Evolutionary conservation across 2,329 filamentous ascomycete genomes (phyloP), one percentile per base, ranked within the genome.

Genomic region (Diatrype stigma): DNA sequence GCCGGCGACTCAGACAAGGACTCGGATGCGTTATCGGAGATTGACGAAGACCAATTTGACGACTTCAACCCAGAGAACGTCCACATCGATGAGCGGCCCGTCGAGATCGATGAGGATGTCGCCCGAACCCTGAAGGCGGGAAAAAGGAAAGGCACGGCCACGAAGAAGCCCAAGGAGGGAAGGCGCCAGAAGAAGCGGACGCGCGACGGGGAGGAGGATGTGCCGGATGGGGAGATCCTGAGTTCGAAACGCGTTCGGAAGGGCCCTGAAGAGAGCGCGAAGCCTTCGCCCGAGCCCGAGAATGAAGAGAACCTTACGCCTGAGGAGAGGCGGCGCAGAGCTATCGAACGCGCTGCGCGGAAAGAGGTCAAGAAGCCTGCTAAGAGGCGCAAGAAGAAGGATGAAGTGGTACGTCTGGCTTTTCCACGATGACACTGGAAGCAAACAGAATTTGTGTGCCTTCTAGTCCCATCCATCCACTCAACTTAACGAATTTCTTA

Each of bases 261-360:
- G 56, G 70, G 57, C 8, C 51, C 54, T 11, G 70, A 66, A 22
- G 76, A 73, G 47, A 73, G 71, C 30, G 74, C 74, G 57, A 78
- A 79, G 57, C 78, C 71, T 1, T 70, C 73, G 19, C 77, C 77
- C 3, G 81, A 85, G 52, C 80, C 84, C 5, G 84, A 89, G 56
- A 80, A 89, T 58, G 90, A 96, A 54, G 89, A 90, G 62, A 78
- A 86, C 55, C 71, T 97, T 60, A 87, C 88, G 19, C 90, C 91
- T 1, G 90, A 94, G 69, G 90, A 96, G 73, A 81, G 89, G 61
- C 84, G 92, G 60, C 85, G 87, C 61, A 81, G 89, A 59, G 92
- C 90, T 19, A 84, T 99, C 48, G 90, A 96, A 63, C 82, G 86
- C 59, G 88, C 89, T 50, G 90, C 97, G 73, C 90, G 96, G 68